Conservation (phyloP, 78 protist genomes). For the Cyanophora paradoxa region DNA sequence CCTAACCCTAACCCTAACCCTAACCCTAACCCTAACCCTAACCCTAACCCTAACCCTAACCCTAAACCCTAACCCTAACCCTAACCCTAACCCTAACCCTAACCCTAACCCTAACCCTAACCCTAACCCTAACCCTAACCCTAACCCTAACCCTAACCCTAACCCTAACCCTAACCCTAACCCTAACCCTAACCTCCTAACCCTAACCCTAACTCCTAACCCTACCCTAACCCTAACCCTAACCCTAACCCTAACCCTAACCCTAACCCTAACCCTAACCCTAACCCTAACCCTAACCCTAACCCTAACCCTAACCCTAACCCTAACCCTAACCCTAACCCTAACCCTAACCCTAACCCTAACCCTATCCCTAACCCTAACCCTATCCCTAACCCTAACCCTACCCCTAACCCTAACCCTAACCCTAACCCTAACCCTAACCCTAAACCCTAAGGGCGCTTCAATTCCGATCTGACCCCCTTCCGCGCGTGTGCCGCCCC, state of each 20-base stretch:
- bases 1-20: neutral
- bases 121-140: constrained; percentile 9
- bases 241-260: constrained; percentile 8
- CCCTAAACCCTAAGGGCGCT: neutral
- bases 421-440: neutral
- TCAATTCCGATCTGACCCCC: too few species aligned
- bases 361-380: neutral
- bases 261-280: constrained; percentile 9
- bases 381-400: neutral
- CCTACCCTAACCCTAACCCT: too few species aligned
- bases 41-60: neutral
- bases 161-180: too few species aligned
- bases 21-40: neutral
- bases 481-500: too few species aligned
- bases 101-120: constrained; percentile 8
- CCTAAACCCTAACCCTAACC: neutral
- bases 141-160: constrained; percentile 8
- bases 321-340: constrained; percentile 9
- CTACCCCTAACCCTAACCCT: too few species aligned
- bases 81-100: constrained; percentile 8
- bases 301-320: constrained; percentile 7
- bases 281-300: too few species aligned
- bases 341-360: constrained; percentile 8
- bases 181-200: too few species aligned
- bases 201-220: too few species aligned